Conservation (phyloP, 805 yeast genomes). For the Saccharomyces eubayanus region DNA sequence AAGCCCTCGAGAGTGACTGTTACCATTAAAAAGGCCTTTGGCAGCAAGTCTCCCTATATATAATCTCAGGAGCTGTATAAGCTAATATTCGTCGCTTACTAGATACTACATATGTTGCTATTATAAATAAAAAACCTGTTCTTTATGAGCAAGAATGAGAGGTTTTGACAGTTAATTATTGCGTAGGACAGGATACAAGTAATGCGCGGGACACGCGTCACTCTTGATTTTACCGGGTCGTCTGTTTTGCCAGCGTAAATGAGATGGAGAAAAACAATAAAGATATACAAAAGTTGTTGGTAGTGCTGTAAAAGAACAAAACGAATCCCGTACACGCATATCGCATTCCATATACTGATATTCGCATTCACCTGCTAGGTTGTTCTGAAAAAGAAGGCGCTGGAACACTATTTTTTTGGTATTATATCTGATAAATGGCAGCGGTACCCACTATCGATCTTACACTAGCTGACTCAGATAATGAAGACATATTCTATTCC, state of each 20-base stretch:
- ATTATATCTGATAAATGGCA: neutral
- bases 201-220: neutral
- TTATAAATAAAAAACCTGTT: neutral
- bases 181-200: neutral
- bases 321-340: neutral
- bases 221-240: neutral
- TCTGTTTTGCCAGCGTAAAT: neutral
- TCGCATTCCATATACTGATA: neutral
- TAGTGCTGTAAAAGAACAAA: neutral
- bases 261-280: neutral
- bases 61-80: neutral
- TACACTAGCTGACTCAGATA: slow-evolving; percentile 10
- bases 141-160: neutral
- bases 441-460: slow-evolving; percentile 18
- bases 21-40: neutral
- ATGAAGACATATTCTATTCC: slow-evolving; percentile 1
- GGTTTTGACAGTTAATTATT: neutral
- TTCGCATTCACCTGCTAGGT: neutral
- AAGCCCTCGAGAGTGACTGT: neutral
- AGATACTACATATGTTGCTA: neutral
- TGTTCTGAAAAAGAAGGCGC: neutral
- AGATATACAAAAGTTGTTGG: neutral
- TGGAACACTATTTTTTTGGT: neutral
- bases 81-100: no score
- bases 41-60: neutral